A percentile compares a stretch with the other conserved stretches of the same genome.
Conservation (phyloP, 441 rosid genomes). For the Eruca vesicaria region DNA sequence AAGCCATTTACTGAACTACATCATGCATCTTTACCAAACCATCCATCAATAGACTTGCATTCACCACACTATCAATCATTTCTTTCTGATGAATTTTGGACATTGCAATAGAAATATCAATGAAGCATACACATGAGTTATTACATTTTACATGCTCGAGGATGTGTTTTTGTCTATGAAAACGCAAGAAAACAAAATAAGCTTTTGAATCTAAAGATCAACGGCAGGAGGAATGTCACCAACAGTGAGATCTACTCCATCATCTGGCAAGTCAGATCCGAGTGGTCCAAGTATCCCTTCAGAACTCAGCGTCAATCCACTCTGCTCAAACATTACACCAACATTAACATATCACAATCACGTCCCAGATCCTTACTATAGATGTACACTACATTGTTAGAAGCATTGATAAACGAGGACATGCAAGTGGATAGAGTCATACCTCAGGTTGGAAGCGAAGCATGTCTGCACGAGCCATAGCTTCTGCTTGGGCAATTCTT, state of each 20-base stretch:
- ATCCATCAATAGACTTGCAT: neutral
- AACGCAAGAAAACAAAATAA: neutral
- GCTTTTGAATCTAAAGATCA: constrained; percentile 29
- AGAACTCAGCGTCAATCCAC: constrained; percentile 75
- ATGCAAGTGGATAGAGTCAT: constrained; percentile 9
- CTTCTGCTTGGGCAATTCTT: constrained; percentile 98
- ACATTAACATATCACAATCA: neutral
- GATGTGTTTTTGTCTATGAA: constrained; percentile 6
- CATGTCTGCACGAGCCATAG: constrained; percentile 99
- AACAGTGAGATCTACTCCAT: constrained; percentile 65
- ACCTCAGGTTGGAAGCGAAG: constrained; percentile 99
- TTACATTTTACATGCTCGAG: constrained; percentile 16
- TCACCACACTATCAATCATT: neutral
- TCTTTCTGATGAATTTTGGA: neutral
- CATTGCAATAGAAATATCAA: neutral
- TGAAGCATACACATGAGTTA: constrained; percentile 6
- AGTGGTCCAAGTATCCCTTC: constrained; percentile 83
- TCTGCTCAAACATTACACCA: constrained; percentile 48
- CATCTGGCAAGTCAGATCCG: constrained; percentile 68
- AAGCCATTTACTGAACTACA: neutral
- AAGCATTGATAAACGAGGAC: neutral
- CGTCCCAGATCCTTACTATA: neutral
- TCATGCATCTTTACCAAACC: neutral
- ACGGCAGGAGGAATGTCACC: constrained; percentile 42
- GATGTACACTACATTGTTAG: neutral